phyloP scores from a whole-genome alignment of 192 early-diverging fungal species.

The Coemansia sp. region DNA sequence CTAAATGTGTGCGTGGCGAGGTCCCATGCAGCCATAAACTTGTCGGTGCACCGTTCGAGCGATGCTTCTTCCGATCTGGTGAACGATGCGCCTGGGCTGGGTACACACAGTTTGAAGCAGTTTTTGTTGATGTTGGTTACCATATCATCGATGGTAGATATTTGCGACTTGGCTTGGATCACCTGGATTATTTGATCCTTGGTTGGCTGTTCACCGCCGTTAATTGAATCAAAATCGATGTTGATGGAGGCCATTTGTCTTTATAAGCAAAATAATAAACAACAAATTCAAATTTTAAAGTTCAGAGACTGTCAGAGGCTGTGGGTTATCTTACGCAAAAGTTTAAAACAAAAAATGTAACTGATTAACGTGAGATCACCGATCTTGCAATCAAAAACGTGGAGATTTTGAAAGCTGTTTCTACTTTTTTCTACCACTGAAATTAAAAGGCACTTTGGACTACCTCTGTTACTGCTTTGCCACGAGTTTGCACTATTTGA shows the following conservation, averaged over 20 bases:
- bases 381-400: too few species aligned
- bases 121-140: constrained; percentile 86
- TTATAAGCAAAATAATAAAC: too few species aligned
- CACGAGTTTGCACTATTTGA: not conserved
- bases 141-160: constrained; percentile 82
- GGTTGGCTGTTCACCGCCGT: constrained; percentile 19
- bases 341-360: too few species aligned
- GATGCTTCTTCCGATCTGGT: constrained; percentile 71
- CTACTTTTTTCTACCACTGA: not conserved
- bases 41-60: constrained; percentile 79
- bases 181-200: constrained; percentile 78
- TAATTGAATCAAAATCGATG: too few species aligned
- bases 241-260: too few species aligned
- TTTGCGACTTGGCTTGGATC: constrained; percentile 76
- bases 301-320: too few species aligned
- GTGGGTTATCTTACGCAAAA: too few species aligned
- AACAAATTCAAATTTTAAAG: too few species aligned
- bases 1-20: constrained; percentile 53
- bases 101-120: constrained; percentile 82
- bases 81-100: constrained; percentile 70
- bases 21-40: constrained; percentile 90
- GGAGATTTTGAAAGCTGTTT: too few species aligned
- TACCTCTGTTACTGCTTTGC: not conserved
- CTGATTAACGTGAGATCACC: too few species aligned
- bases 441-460: not conserved